Conservation (phyloP, 164 flowering plant genomes). For the Litsea cubeba region DNA sequence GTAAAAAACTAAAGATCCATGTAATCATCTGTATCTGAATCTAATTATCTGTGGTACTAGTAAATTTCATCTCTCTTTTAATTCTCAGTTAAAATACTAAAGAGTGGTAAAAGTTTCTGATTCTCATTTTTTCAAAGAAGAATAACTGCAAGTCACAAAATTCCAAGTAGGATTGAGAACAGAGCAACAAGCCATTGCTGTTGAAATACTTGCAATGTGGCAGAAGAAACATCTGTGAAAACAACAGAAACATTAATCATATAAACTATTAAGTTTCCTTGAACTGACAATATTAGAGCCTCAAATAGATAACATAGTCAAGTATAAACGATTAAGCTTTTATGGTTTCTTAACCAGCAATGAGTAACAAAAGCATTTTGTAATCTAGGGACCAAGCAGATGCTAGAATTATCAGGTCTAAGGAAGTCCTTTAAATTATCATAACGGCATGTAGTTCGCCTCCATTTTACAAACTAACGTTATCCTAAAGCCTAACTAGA, state of each 20-base stretch:
- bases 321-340: neutral
- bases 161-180: neutral
- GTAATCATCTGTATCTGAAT: conserved; percentile 17
- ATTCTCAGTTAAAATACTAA: neutral
- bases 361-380: too few species aligned
- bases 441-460: neutral
- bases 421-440: too few species aligned
- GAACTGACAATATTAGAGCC: neutral
- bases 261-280: neutral
- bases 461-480: neutral
- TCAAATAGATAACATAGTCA: neutral
- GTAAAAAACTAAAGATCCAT: conserved; percentile 27
- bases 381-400: neutral
- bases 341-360: neutral
- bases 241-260: neutral
- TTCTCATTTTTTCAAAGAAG: neutral
- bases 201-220: neutral
- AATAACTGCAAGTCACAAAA: neutral
- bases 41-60: neutral
- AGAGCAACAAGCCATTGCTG: neutral
- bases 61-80: neutral
- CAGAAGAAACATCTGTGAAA: neutral
- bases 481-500: neutral
- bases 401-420: neutral
- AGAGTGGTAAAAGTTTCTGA: neutral